Percentiles rank a stretch among this genome's conserved stretches.
These are phyloP conservation scores for Penicillium dipodomyicola DNA, from an alignment of 495 filamentous ascomycete genomes.

Conservation along the genomic window DNA sequence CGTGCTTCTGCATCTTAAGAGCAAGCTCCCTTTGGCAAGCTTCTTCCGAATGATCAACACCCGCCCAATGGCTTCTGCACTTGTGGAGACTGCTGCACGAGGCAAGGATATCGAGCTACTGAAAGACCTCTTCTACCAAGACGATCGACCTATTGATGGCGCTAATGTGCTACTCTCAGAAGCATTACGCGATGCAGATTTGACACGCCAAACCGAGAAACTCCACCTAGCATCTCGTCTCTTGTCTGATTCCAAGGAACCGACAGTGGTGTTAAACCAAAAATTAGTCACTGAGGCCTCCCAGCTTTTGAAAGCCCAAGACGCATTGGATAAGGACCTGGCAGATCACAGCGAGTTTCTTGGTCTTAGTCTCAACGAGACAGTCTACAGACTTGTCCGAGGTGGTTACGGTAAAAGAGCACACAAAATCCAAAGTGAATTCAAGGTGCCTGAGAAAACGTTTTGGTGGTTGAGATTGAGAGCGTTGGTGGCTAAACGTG, in stretches of 20 bases:
- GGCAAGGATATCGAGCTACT: slow-evolving; percentile 77
- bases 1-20: slow-evolving; percentile 84
- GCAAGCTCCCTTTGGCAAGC: slow-evolving; percentile 81
- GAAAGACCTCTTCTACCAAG: slow-evolving; percentile 97
- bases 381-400: slow-evolving; percentile 76
- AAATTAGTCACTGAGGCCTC: slow-evolving; percentile 73
- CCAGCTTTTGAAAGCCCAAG: slow-evolving; percentile 77
- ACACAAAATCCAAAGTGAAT: slow-evolving; percentile 83
- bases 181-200: slow-evolving; percentile 64
- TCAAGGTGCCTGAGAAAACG: slow-evolving; percentile 86
- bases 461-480: slow-evolving; percentile 89
- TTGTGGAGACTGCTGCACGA: slow-evolving; percentile 80
- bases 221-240: slow-evolving; percentile 79
- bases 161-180: slow-evolving; percentile 83
- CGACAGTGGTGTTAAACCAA: slow-evolving; percentile 62
- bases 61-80: slow-evolving; percentile 80
- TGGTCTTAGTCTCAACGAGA: slow-evolving; percentile 85
- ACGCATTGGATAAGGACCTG: slow-evolving; percentile 78
- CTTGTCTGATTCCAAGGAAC: slow-evolving; percentile 78
- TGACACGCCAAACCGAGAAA: slow-evolving; percentile 70
- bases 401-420: slow-evolving; percentile 75
- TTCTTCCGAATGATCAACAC: slow-evolving; percentile 93
- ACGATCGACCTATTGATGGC: slow-evolving; percentile 87
- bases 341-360: slow-evolving; percentile 62
- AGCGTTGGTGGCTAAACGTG: slow-evolving; percentile 80